Conservation (phyloP, 192 early-diverging fungal species). For the Geranomyces michiganensis region DNA sequence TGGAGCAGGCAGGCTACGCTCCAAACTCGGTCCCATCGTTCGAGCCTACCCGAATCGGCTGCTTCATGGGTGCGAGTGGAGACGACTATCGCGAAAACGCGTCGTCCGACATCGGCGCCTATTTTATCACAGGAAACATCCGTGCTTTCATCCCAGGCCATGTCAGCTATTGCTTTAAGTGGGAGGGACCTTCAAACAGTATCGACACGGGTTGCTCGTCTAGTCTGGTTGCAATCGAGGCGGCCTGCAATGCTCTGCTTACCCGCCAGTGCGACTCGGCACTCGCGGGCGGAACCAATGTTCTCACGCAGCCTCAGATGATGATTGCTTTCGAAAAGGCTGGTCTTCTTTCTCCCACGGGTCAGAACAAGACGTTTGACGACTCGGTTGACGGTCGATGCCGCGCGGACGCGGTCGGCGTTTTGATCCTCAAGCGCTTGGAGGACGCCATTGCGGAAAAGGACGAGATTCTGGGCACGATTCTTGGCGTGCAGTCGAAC, state of each 20-base stretch:
- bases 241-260: background rate
- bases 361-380: conserved; percentile 30
- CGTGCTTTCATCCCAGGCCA: background rate
- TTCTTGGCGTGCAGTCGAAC: conserved; percentile 25
- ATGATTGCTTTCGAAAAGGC: conserved; percentile 19
- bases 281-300: background rate
- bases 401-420: conserved; percentile 40
- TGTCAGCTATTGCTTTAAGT: background rate
- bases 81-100: background rate
- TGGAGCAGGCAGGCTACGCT: background rate
- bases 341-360: conserved; percentile 32
- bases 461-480: conserved; percentile 23
- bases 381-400: conserved; percentile 42
- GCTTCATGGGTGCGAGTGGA: background rate
- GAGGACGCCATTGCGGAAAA: conserved; percentile 34
- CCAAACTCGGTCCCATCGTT: background rate
- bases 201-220: conserved; percentile 1
- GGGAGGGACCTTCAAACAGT: background rate
- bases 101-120: background rate
- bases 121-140: background rate
- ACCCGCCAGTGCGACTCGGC: background rate
- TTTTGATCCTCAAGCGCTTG: conserved; percentile 33
- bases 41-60: background rate
- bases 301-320: conserved; percentile 6
- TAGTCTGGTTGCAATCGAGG: background rate